Conservation (phyloP, 345 rosid species). For the Moricandia moricandioides region DNA sequence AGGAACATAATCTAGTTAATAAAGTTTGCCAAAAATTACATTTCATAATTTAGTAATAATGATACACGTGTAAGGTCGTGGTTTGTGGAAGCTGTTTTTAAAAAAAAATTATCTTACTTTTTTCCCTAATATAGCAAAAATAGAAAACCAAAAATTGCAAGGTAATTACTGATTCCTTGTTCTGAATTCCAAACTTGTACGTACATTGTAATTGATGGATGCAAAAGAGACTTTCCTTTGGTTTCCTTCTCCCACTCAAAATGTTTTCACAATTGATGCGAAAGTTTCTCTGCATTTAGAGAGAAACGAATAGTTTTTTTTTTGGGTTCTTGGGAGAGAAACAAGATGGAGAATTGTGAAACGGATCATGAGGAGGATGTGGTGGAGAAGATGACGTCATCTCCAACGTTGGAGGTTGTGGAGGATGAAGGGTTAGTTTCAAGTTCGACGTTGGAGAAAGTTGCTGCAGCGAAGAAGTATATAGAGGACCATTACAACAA, state of each 20-base stretch:
- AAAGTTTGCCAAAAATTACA: not conserved
- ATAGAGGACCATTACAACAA: conserved; percentile 87
- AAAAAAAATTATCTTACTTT: not conserved
- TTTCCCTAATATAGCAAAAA: conserved; percentile 7
- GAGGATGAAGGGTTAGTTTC: conserved; percentile 54
- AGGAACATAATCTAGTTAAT: not conserved
- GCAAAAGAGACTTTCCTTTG: not conserved
- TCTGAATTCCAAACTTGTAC: conserved; percentile 26
- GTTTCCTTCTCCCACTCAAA: conserved; percentile 7
- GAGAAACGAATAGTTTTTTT: conserved; percentile 13
- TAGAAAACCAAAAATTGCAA: conserved; percentile 16
- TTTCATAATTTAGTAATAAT: not conserved
- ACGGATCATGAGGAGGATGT: conserved; percentile 16
- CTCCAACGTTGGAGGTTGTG: conserved; percentile 25
- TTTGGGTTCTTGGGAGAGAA: not conserved
- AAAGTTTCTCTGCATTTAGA: conserved; percentile 7
- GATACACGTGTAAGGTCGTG: not conserved
- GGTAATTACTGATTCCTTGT: not conserved
- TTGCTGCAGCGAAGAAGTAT: conserved; percentile 87
- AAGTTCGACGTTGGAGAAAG: conserved; percentile 72
- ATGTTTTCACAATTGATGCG: not conserved
- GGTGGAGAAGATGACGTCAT: conserved; percentile 11
- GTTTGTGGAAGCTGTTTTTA: not conserved
- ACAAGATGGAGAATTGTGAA: conserved; percentile 38
- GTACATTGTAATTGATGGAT: conserved; percentile 16